phyloP scores from a whole-genome alignment of 2,329 filamentous ascomycete genomes.

The Pseudocercospora macadamiae region DNA sequence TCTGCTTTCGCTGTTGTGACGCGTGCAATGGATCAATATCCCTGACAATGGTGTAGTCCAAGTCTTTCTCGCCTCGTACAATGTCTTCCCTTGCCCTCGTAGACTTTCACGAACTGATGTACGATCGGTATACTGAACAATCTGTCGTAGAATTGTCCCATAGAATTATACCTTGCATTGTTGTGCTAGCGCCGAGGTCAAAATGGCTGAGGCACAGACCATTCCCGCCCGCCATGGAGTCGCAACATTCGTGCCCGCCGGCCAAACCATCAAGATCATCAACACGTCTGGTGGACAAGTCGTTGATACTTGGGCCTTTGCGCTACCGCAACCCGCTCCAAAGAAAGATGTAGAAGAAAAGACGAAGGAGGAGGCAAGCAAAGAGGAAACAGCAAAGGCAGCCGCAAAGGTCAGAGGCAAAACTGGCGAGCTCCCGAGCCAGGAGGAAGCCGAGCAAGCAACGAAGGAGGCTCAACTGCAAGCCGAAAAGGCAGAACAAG shows the following conservation, averaged over 20 bases:
- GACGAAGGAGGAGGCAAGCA: conserved; percentile 23
- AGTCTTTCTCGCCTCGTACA: not conserved
- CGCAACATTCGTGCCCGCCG: conserved; percentile 54
- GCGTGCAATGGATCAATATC: conserved; percentile 13
- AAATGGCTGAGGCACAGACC: conserved; percentile 41
- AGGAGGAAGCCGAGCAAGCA: conserved; percentile 41
- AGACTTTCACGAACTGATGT: not conserved
- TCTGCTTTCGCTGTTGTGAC: conserved; percentile 16
- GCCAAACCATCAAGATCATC: conserved; percentile 53
- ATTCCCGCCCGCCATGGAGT: conserved; percentile 55
- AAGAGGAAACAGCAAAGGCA: conserved; percentile 25
- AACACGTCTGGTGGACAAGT: conserved; percentile 56
- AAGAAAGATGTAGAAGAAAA: conserved; percentile 28
- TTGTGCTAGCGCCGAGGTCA: not conserved
- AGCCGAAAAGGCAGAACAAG: conserved; percentile 22
- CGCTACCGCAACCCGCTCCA: conserved; percentile 47
- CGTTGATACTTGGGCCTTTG: conserved; percentile 55
- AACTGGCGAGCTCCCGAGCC: conserved; percentile 35
- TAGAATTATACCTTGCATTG: not conserved
- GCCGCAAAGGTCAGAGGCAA: conserved; percentile 34
- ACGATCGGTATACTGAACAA: no score
- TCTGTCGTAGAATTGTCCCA: not conserved
- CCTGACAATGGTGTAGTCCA: conserved; percentile 8
- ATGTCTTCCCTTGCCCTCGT: not conserved
- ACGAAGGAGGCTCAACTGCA: conserved; percentile 27